Percentiles rank a stretch among this genome's conserved stretches.
Evolutionary conservation across 2,329 filamentous ascomycete genomes (phyloP).

Genomic region (Aspergillus carbonarius): DNA sequence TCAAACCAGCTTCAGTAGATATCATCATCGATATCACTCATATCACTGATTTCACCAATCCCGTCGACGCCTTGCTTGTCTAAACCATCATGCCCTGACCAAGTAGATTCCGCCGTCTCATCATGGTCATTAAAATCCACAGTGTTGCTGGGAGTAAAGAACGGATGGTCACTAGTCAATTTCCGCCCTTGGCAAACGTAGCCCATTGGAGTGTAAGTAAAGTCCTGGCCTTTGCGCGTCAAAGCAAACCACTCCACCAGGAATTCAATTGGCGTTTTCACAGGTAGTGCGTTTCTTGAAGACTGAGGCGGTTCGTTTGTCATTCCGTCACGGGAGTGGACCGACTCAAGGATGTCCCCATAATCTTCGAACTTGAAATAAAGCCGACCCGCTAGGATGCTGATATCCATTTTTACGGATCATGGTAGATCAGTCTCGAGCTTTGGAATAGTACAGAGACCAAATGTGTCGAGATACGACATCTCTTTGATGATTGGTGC

Average conservation of each 20-base stretch:
- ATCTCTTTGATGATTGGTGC: constrained; percentile 61
- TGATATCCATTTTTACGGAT: constrained; percentile 60
- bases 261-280: constrained; percentile 15
- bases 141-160: constrained; percentile 17
- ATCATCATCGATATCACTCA: no score
- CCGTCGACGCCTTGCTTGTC: no score
- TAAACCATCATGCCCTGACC: no score
- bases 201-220: constrained; percentile 36
- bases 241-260: constrained; percentile 36
- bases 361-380: constrained; percentile 45
- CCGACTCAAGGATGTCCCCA: neutral
- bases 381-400: constrained; percentile 60
- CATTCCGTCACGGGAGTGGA: neutral
- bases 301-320: neutral
- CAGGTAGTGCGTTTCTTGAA: no score
- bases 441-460: constrained; percentile 54
- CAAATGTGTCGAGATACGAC: constrained; percentile 57
- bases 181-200: constrained; percentile 32
- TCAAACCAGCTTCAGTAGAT: no score
- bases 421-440: constrained; percentile 45
- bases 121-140: no score
- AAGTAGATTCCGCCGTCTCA: no score
- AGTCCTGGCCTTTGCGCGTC: constrained; percentile 34
- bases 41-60: no score
- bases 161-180: constrained; percentile 28